Conservation (phyloP, 2,329 filamentous ascomycete genomes). For the Penicillium sp. region DNA sequence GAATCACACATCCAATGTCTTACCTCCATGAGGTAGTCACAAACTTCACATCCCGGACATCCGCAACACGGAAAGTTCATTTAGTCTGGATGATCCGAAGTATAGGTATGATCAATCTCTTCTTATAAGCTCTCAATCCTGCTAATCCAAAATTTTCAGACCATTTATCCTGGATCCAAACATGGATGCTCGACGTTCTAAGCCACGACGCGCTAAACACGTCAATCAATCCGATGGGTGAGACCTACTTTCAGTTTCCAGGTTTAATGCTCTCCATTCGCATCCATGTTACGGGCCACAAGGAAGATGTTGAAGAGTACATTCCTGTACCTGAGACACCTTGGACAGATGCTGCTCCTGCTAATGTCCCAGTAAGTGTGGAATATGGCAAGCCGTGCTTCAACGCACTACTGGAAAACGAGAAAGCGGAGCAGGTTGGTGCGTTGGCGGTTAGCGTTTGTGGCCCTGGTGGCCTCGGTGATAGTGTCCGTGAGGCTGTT, state of each 20-base stretch:
- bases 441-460: slow-evolving; percentile 41
- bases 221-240: slow-evolving; percentile 19
- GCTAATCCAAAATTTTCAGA: slow-evolving; percentile 20
- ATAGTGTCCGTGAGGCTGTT: slow-evolving; percentile 37
- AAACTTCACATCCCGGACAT: slow-evolving; percentile 22
- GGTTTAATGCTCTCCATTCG: slow-evolving; percentile 29
- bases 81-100: slow-evolving; percentile 36
- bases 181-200: slow-evolving; percentile 34
- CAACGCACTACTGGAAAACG: slow-evolving; percentile 21
- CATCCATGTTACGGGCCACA: slow-evolving; percentile 28
- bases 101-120: slow-evolving; percentile 22
- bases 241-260: slow-evolving; percentile 27
- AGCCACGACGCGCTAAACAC: slow-evolving; percentile 26
- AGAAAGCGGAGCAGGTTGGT: slow-evolving; percentile 31
- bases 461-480: slow-evolving; percentile 37
- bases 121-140: not conserved
- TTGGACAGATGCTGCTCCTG: slow-evolving; percentile 27
- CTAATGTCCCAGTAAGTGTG: slow-evolving; percentile 26
- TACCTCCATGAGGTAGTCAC: slow-evolving; percentile 33
- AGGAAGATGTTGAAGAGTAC: slow-evolving; percentile 26
- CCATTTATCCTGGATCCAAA: slow-evolving; percentile 36
- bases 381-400: slow-evolving; percentile 30
- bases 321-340: slow-evolving; percentile 21
- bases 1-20: slow-evolving; percentile 38
- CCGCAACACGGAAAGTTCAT: slow-evolving; percentile 29